These are phyloP conservation scores for Henckelia pumila DNA, from an alignment of 257 asterid species.

Conservation along the genomic window DNA sequence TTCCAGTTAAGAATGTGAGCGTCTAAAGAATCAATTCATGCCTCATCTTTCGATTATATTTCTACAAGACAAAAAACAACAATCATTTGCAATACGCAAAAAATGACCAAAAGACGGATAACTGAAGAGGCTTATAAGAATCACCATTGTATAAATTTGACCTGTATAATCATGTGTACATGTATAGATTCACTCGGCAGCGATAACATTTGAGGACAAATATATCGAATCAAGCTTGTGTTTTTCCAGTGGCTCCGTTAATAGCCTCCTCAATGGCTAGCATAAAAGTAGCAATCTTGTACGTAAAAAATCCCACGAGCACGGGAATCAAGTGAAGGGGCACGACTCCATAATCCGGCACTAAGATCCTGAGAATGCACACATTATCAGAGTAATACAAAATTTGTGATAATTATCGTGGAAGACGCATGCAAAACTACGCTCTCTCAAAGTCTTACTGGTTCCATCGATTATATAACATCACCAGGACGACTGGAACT, in stretches of 20 bases:
- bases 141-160: neutral
- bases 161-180: neutral
- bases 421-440: neutral
- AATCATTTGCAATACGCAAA: neutral
- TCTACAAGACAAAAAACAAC: no score
- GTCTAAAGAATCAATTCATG: no score
- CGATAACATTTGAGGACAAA: neutral
- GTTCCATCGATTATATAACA: constrained; percentile 88
- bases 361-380: constrained; percentile 55
- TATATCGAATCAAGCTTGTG: constrained; percentile 29
- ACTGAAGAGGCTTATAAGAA: neutral
- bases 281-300: constrained; percentile 80
- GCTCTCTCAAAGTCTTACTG: constrained; percentile 42
- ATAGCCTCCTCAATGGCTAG: constrained; percentile 70
- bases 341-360: constrained; percentile 77
- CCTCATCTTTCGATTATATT: no score
- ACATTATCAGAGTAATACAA: neutral
- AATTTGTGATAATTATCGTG: neutral
- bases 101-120: neutral
- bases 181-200: constrained; percentile 1
- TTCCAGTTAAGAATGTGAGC: no score
- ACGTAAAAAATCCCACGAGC: constrained; percentile 90
- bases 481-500: constrained; percentile 83
- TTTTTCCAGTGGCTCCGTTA: constrained; percentile 33
- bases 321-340: constrained; percentile 82